Percentiles rank a stretch among this genome's conserved stretches.
Evolutionary conservation across 2,329 filamentous ascomycete species (phyloP).

Genomic region (Aspergillus pseudonomiae): DNA sequence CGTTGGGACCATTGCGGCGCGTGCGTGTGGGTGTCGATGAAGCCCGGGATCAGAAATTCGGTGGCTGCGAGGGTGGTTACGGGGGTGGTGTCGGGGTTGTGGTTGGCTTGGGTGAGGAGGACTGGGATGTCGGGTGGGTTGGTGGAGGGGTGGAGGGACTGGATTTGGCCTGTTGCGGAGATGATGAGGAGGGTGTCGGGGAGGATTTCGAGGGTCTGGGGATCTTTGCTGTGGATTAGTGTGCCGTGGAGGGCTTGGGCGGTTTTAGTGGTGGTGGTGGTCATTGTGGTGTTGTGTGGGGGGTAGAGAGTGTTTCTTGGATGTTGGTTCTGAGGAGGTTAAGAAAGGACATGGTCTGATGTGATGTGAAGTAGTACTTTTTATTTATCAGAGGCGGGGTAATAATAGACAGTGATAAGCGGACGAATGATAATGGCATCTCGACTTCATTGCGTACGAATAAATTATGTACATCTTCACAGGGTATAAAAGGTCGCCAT

Average conservation of each 20-base stretch:
- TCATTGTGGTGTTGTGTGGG: slow-evolving; percentile 11
- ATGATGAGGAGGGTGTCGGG: slow-evolving; percentile 37
- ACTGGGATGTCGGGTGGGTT: slow-evolving; percentile 24
- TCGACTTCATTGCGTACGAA: not conserved
- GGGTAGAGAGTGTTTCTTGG: not conserved
- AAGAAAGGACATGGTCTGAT: too few relatives aligned
- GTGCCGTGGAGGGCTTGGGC: slow-evolving; percentile 40
- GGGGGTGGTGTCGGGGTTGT: slow-evolving; percentile 29
- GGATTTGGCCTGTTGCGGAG: slow-evolving; percentile 33
- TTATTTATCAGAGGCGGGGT: not conserved
- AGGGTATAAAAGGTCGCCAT: slow-evolving; percentile 45
- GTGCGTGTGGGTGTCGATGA: slow-evolving; percentile 69
- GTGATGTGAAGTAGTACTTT: too few relatives aligned
- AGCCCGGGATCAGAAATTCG: slow-evolving; percentile 38
- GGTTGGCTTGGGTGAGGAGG: slow-evolving; percentile 28
- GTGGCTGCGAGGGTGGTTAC: slow-evolving; percentile 32
- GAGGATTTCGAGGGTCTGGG: slow-evolving; percentile 33
- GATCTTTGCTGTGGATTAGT: slow-evolving; percentile 33
- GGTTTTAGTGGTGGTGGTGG: slow-evolving; percentile 18
- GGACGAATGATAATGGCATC: not conserved
- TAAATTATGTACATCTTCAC: slow-evolving; percentile 20
- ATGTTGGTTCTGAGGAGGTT: not conserved
- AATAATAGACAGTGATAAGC: not conserved
- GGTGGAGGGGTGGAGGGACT: slow-evolving; percentile 28
- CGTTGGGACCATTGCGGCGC: slow-evolving; percentile 60